Conservation (phyloP, 2,329 filamentous ascomycete species). For the Cercospora beticola region DNA sequence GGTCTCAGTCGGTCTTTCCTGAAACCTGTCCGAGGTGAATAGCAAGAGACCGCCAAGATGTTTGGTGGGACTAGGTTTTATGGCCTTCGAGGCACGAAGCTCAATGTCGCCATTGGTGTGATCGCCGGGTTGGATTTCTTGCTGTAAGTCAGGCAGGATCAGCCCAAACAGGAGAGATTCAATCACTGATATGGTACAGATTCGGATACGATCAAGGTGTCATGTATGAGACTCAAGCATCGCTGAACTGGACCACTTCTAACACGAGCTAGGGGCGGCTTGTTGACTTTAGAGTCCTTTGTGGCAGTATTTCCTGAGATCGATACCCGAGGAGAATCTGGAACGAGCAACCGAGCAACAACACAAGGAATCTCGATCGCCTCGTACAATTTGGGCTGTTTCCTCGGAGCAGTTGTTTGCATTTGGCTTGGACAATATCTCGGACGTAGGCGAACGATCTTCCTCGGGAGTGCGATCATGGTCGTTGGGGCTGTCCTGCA, state of each 20-base stretch:
- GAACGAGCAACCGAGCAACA: conserved; percentile 18
- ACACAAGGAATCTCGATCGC: conserved; percentile 23
- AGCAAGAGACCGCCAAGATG: conserved; percentile 6
- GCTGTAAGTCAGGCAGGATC: neutral
- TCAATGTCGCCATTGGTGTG: conserved; percentile 46
- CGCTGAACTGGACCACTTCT: neutral
- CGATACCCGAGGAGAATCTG: conserved; percentile 27
- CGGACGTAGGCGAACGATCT: conserved; percentile 53
- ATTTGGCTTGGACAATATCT: conserved; percentile 54
- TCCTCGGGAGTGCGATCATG: conserved; percentile 51
- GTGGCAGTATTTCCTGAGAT: conserved; percentile 45
- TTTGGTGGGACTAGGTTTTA: conserved; percentile 32
- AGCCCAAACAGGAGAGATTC: neutral
- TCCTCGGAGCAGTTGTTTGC: conserved; percentile 50
- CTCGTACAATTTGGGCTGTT: conserved; percentile 46
- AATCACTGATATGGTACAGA: neutral
- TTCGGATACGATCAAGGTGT: conserved; percentile 38
- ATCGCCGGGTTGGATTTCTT: conserved; percentile 46
- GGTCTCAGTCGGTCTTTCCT: neutral
- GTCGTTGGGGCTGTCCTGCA: conserved; percentile 52
- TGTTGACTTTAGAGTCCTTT: conserved; percentile 46
- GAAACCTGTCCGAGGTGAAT: neutral
- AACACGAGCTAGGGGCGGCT: conserved; percentile 36
- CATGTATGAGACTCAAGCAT: conserved; percentile 23
- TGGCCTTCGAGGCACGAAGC: conserved; percentile 43